Conservation (phyloP, 2,329 filamentous ascomycete genomes). For the Ophiosphaerella korrae region DNA sequence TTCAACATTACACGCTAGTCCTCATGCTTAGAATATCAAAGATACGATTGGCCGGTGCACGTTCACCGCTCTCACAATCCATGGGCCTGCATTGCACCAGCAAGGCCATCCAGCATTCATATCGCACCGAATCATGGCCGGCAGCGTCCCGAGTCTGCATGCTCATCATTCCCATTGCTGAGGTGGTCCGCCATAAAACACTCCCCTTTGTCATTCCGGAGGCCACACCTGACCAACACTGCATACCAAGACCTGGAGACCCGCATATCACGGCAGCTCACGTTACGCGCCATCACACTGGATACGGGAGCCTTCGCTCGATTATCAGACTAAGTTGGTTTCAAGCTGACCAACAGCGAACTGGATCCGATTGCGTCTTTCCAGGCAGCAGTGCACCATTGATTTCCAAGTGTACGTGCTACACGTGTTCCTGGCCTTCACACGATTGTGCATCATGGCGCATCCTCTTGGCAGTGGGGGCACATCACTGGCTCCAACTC, state of each 20-base stretch:
- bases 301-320: conserved; percentile 12
- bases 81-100: conserved; percentile 17
- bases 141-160: conserved; percentile 20
- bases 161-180: conserved; percentile 18
- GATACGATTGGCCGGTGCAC: conserved; percentile 24
- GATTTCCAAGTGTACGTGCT: conserved; percentile 9
- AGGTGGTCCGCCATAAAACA: conserved; percentile 22
- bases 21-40: conserved; percentile 28
- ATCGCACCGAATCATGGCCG: conserved; percentile 23
- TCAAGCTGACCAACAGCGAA: background rate
- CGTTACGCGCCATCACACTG: conserved; percentile 29
- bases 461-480: conserved; percentile 38
- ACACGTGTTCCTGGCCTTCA: conserved; percentile 8
- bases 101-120: conserved; percentile 21
- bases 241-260: conserved; percentile 21
- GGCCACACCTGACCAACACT: conserved; percentile 19
- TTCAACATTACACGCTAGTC: conserved; percentile 18
- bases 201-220: conserved; percentile 15
- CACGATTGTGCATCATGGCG: conserved; percentile 30
- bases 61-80: conserved; percentile 24
- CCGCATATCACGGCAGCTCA: conserved; percentile 30
- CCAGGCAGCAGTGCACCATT: conserved; percentile 28
- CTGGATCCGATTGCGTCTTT: conserved; percentile 1
- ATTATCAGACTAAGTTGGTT: conserved; percentile 20
- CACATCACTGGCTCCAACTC: conserved; percentile 45